Percentiles rank a stretch among this genome's conserved stretches.
phyloP scores from a whole-genome alignment of 164 flowering plant species.

The Stephania yunnanensis region DNA sequence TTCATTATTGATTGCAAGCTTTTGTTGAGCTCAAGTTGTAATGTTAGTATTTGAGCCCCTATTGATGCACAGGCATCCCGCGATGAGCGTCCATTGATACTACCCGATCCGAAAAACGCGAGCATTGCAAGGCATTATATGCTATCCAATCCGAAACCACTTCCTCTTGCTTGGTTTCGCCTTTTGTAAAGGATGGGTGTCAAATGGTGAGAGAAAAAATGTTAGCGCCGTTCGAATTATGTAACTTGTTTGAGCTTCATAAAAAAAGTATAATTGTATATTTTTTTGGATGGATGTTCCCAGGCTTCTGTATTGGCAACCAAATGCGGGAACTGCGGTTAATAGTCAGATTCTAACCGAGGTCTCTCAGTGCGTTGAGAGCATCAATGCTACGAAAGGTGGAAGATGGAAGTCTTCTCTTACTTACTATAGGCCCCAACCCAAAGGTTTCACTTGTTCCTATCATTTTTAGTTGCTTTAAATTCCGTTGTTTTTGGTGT shows the following conservation, averaged over 20 bases:
- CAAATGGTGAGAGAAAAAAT: slow-evolving; percentile 29
- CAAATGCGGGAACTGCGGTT: slow-evolving; percentile 65
- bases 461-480: not conserved
- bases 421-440: slow-evolving; percentile 56
- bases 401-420: slow-evolving; percentile 84
- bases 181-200: slow-evolving; percentile 24
- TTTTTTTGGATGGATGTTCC: not conserved
- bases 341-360: slow-evolving; percentile 75
- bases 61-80: too few species aligned
- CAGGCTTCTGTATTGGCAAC: slow-evolving; percentile 93
- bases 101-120: too few species aligned
- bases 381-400: slow-evolving; percentile 70
- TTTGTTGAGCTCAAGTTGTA: too few species aligned
- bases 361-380: slow-evolving; percentile 72
- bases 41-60: too few species aligned
- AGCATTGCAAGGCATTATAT: too few species aligned
- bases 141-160: not conserved
- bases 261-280: too few species aligned
- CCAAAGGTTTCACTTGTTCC: slow-evolving; percentile 38
- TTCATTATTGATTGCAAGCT: too few species aligned
- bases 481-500: not conserved
- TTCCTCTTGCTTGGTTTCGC: not conserved
- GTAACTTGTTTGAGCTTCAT: not conserved
- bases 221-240: not conserved
- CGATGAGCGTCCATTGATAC: too few species aligned